A percentile compares a stretch with the other conserved stretches of the same genome.
Evolutionary conservation across 106 monocot species (phyloP).

Genomic region (Dioscorea alata): DNA sequence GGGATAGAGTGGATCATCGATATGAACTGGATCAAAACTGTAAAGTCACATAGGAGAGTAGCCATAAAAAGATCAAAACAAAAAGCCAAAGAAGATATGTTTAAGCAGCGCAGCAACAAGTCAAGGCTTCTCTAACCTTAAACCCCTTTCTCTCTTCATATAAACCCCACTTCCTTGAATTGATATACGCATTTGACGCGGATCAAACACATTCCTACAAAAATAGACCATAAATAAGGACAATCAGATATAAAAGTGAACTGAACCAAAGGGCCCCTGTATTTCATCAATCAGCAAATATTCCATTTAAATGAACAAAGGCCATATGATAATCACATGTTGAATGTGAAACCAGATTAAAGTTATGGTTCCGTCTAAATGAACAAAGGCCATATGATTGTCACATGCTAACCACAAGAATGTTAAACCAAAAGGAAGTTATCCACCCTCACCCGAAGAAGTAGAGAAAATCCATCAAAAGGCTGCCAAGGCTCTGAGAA

Average conservation of each 20-base stretch:
- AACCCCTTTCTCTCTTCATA: conserved; percentile 91
- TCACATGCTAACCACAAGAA: too few relatives aligned
- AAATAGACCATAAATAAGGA: conserved; percentile 5
- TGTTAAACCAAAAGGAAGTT: background rate
- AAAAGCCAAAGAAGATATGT: background rate
- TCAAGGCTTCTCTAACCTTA: conserved; percentile 45
- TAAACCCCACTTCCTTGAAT: conserved; percentile 97
- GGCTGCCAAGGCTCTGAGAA: conserved; percentile 87
- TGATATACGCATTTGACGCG: conserved; percentile 92
- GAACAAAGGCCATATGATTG: too few relatives aligned
- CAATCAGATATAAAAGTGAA: background rate
- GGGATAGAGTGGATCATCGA: conserved; percentile 89
- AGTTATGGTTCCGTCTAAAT: background rate
- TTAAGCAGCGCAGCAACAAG: background rate
- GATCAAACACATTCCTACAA: conserved; percentile 92
- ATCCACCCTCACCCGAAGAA: conserved; percentile 77
- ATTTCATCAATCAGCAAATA: too few relatives aligned
- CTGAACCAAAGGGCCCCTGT: too few relatives aligned
- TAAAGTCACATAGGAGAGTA: conserved; percentile 12
- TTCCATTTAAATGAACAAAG: too few relatives aligned
- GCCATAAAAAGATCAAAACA: background rate
- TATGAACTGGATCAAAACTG: conserved; percentile 97
- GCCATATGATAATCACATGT: too few relatives aligned
- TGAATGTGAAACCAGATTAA: background rate
- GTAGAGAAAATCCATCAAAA: conserved; percentile 95